Evolutionary conservation across 441 rosid species (phyloP), one percentile per base, ranked within the genome.

Genomic region (California macrophylla): DNA sequence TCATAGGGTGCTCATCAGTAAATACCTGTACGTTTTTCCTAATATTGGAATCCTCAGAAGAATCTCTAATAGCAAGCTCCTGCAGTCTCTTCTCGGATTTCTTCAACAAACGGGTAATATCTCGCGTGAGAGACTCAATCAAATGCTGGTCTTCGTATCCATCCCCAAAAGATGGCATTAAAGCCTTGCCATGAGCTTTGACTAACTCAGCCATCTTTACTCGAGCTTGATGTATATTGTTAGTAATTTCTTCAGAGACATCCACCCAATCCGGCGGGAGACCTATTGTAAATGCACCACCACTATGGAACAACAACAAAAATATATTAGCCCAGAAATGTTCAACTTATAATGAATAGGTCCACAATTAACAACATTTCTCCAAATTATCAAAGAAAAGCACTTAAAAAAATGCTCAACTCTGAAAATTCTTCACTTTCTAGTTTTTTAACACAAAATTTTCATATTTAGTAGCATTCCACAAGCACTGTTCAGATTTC

Each of bases 201-300:
- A 54, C 25, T 23, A 54, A 23, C 26, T 10, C 61, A 1, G 61
- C 25, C 61, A 54, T 54, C 25, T 54, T 54, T 7, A 21, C 61
- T 26, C 61, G 61, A 54, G 61, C 61, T 54, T 54, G 61, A 7
- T 54, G 61, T 54, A 54, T 54, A 54, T 54, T 54, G 61, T 54
- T 54, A 54, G 61, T 54, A 20, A 54, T 54, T 21, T 54, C 61
- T 20, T 54, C 61, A 0, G 61, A 54, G 26, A 54, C 61, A 21
- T 54, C 61, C 61, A 54, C 61, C 61, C 61, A 54, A 54, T 54
- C 61, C n/a, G 61, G 61, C 10, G 61, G 61, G 25, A 54, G 61
- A 18, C 61, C 61, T 54, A 54, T 54, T 8, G 61, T 54, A 20
- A 54, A 54, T 20, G 61, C 61, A 54, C 61, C 61, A 54, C 61